These are phyloP conservation scores for Rhodotorula toruloides DNA, from an alignment of 768 basidiomycete species.

Conservation along the genomic window DNA sequence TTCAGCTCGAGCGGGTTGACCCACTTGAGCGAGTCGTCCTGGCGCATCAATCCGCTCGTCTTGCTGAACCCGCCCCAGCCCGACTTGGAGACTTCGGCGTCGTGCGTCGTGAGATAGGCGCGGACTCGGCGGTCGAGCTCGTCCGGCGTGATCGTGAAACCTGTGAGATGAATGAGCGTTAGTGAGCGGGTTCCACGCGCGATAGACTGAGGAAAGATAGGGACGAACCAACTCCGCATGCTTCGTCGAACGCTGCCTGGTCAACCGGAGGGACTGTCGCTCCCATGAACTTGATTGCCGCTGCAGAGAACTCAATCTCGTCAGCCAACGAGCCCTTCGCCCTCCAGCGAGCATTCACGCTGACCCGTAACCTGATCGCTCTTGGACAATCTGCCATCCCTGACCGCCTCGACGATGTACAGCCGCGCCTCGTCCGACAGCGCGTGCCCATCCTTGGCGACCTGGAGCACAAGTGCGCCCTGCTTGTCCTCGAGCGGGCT, in stretches of 20 bases:
- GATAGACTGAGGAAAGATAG: background rate
- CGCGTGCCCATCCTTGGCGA: conserved; percentile 50
- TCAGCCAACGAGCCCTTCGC: background rate
- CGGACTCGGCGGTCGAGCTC: conserved; percentile 59
- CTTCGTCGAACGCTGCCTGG: conserved; percentile 63
- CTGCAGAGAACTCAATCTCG: conserved; percentile 48
- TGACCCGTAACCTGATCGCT: conserved; percentile 87
- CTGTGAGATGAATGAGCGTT: conserved; percentile 49
- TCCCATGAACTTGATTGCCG: conserved; percentile 71
- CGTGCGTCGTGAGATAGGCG: conserved; percentile 53
- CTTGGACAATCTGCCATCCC: conserved; percentile 66
- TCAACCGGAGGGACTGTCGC: conserved; percentile 60
- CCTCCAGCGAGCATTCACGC: background rate
- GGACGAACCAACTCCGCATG: conserved; percentile 79
- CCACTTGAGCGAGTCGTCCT: conserved; percentile 65
- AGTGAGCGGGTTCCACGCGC: no score
- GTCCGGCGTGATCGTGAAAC: conserved; percentile 67
- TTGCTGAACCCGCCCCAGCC: conserved; percentile 75
- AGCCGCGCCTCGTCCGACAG: conserved; percentile 57
- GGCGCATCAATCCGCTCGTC: conserved; percentile 61
- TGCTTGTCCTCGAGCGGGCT: conserved; percentile 27
- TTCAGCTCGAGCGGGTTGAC: conserved; percentile 78
- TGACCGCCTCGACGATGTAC: conserved; percentile 64
- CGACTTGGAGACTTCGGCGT: conserved; percentile 52
- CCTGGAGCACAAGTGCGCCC: conserved; percentile 33